Percentiles rank a stretch among this genome's conserved stretches.
phyloP scores from a whole-genome alignment of 1,284 basidiomycete species.

The Cerioporus squamosus region DNA sequence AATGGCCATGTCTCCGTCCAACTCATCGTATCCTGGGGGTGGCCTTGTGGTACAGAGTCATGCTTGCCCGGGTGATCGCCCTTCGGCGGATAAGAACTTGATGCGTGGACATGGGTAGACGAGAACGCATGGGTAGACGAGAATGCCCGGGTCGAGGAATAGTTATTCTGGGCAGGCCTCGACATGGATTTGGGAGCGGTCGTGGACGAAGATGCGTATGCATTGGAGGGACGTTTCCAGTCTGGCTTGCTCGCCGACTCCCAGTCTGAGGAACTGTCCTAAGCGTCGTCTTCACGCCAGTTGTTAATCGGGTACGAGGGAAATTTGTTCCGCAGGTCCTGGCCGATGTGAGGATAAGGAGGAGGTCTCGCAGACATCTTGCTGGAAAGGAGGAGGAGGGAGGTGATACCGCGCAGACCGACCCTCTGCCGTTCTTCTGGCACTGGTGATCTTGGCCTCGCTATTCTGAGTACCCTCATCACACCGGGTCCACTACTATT shows the following conservation, averaged over 20 bases:
- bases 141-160: constrained; percentile 59
- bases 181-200: constrained; percentile 66
- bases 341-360: constrained; percentile 73
- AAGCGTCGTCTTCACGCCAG: constrained; percentile 87
- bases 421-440: too few species aligned
- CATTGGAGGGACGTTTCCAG: constrained; percentile 47
- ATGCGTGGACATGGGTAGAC: constrained; percentile 79
- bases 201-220: constrained; percentile 38
- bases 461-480: too few species aligned
- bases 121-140: constrained; percentile 55
- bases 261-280: constrained; percentile 87
- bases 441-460: too few species aligned
- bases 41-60: constrained; percentile 36
- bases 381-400: neutral
- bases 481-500: too few species aligned
- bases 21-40: constrained; percentile 36
- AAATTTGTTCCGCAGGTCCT: constrained; percentile 59
- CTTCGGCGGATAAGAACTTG: constrained; percentile 74
- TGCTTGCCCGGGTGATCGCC: constrained; percentile 47
- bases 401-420: too few species aligned
- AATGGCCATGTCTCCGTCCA: constrained; percentile 76
- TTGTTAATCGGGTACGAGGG: constrained; percentile 47
- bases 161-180: constrained; percentile 48
- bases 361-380: constrained; percentile 70
- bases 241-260: constrained; percentile 62